Evolutionary conservation across 1,139 yeast species (phyloP).

Genomic region (Meyerozyma smithsonii): DNA sequence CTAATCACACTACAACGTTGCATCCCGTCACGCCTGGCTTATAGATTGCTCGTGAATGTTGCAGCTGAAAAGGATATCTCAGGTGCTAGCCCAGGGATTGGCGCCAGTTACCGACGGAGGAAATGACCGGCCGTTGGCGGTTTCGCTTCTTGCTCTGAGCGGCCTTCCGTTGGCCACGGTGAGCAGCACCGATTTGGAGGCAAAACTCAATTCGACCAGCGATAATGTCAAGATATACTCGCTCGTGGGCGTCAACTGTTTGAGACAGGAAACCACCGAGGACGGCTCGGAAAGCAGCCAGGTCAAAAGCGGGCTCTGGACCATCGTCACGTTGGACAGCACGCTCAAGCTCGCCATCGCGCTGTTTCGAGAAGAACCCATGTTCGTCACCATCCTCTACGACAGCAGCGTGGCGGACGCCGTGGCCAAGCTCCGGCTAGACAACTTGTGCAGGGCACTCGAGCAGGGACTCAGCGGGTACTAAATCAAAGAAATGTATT

Average conservation of each 20-base stretch:
- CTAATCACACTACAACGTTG: neutral
- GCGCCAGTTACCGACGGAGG: slow-evolving; percentile 17
- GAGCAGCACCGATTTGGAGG: slow-evolving; percentile 12
- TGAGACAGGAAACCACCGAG: slow-evolving; percentile 16
- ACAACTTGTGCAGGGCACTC: slow-evolving; percentile 28
- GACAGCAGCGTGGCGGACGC: slow-evolving; percentile 30
- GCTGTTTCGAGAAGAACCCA: slow-evolving; percentile 13
- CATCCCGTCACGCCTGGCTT: no score
- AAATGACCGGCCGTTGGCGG: slow-evolving; percentile 26
- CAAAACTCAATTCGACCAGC: slow-evolving; percentile 18
- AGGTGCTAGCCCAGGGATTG: slow-evolving; percentile 39
- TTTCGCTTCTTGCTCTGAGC: slow-evolving; percentile 38
- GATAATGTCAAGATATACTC: slow-evolving; percentile 44
- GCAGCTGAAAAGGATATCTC: slow-evolving; percentile 42
- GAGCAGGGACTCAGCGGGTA: slow-evolving; percentile 33
- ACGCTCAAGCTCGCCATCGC: slow-evolving; percentile 26
- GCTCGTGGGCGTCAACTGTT: slow-evolving; percentile 37
- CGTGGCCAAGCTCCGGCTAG: slow-evolving; percentile 41
- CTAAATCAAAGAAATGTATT: slow-evolving; percentile 2
- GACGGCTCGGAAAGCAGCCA: slow-evolving; percentile 11
- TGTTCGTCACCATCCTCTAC: slow-evolving; percentile 31
- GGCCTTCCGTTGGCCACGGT: slow-evolving; percentile 43
- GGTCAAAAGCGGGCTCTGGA: slow-evolving; percentile 21
- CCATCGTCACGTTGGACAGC: slow-evolving; percentile 29
- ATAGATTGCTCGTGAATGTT: no score